These are phyloP conservation scores for Monosporascus sp. DNA, from an alignment of 2,329 filamentous ascomycete species.

Conservation along the genomic window DNA sequence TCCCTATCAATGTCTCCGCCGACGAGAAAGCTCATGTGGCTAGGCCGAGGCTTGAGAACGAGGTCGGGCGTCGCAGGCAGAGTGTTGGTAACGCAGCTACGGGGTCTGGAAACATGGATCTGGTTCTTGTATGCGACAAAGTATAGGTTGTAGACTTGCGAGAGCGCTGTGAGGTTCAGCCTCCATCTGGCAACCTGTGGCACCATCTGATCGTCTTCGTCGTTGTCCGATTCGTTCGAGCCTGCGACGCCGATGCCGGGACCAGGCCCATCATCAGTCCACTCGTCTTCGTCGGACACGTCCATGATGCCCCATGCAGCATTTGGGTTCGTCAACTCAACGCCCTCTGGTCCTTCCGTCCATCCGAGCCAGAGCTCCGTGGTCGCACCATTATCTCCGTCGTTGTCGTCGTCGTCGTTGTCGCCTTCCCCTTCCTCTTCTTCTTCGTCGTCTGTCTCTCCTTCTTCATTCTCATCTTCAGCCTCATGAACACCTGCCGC, in stretches of 20 bases:
- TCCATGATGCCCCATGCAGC: not conserved
- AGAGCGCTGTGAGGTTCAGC: constrained; percentile 54
- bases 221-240: constrained; percentile 11
- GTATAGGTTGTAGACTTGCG: constrained; percentile 57
- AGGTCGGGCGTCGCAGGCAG: constrained; percentile 45
- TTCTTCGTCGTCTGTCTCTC: not conserved
- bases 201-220: constrained; percentile 1
- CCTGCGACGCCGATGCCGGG: constrained; percentile 12
- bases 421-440: not conserved
- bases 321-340: not conserved
- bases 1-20: constrained; percentile 47
- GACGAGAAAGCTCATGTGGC: constrained; percentile 33
- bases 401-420: constrained; percentile 12
- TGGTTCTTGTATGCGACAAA: constrained; percentile 53
- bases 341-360: not conserved
- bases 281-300: not conserved
- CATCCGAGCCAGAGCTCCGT: not conserved
- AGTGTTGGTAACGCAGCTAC: constrained; percentile 39
- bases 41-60: constrained; percentile 41
- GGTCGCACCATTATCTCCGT: not conserved
- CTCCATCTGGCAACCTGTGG: constrained; percentile 34
- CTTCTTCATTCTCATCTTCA: not conserved
- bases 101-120: constrained; percentile 53
- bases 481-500: constrained; percentile 6
- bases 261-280: not conserved